Evolutionary conservation across 768 basidiomycete genomes (phyloP).

Genomic region (Mrakia frigida): DNA sequence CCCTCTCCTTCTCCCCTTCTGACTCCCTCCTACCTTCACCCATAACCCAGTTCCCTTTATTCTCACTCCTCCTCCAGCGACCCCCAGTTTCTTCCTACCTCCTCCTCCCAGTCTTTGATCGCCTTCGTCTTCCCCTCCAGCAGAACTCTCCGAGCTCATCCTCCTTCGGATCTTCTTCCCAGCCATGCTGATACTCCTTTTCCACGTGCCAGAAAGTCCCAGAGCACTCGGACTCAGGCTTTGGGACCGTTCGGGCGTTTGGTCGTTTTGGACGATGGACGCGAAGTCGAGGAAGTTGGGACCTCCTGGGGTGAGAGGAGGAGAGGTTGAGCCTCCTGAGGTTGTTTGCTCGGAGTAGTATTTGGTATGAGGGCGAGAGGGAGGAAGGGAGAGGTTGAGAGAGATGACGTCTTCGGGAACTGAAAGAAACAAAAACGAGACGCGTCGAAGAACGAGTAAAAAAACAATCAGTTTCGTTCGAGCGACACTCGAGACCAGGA

Average conservation of each 20-base stretch:
- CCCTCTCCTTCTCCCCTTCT: too few relatives aligned
- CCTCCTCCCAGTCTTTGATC: too few relatives aligned
- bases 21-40: too few relatives aligned
- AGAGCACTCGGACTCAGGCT: not conserved
- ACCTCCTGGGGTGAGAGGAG: not conserved
- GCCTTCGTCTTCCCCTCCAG: not conserved
- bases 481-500: not conserved
- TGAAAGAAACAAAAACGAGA: not conserved
- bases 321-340: not conserved
- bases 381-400: not conserved
- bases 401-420: not conserved
- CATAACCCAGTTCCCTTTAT: too few relatives aligned
- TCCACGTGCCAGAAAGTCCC: not conserved
- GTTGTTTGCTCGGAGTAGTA: not conserved
- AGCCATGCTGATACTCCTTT: not conserved
- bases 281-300: not conserved
- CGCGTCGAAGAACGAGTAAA: not conserved
- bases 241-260: not conserved
- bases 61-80: too few relatives aligned
- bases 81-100: too few relatives aligned
- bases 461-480: not conserved
- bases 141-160: not conserved
- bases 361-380: not conserved
- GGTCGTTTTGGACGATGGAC: not conserved
- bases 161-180: not conserved